Conservation (phyloP, 495 filamentous ascomycete genomes). For the Apodospora peruviana region DNA sequence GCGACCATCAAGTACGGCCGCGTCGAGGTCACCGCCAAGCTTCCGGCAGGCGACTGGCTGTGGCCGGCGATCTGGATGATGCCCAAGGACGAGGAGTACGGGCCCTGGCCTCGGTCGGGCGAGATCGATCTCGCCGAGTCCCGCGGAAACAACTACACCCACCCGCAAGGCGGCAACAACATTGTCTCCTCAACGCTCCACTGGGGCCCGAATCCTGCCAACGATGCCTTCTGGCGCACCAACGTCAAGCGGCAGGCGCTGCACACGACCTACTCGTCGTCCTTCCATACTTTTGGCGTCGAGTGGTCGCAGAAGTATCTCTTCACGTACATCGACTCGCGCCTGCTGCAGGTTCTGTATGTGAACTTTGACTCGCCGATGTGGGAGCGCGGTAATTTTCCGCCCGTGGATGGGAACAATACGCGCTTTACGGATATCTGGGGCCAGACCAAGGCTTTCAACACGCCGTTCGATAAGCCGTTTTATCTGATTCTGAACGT, state of each 20-base stretch:
- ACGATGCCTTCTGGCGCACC: slow-evolving; percentile 71
- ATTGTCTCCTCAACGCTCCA: slow-evolving; percentile 76
- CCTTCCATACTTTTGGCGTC: slow-evolving; percentile 68
- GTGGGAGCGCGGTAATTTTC: slow-evolving; percentile 72
- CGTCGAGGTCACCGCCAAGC: slow-evolving; percentile 69
- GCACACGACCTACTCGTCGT: slow-evolving; percentile 65
- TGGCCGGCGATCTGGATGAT: slow-evolving; percentile 95
- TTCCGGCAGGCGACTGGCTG: slow-evolving; percentile 77
- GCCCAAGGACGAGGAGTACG: slow-evolving; percentile 66
- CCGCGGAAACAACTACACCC: slow-evolving; percentile 73
- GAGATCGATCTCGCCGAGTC: slow-evolving; percentile 81
- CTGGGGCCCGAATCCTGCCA: slow-evolving; percentile 61
- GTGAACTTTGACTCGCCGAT: slow-evolving; percentile 66
- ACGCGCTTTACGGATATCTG: slow-evolving; percentile 62
- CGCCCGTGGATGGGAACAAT: slow-evolving; percentile 60
- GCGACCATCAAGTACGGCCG: slow-evolving; percentile 74
- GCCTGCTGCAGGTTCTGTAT: slow-evolving; percentile 74
- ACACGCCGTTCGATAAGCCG: slow-evolving; percentile 73
- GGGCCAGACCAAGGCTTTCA: slow-evolving; percentile 53
- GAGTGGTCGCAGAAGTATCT: slow-evolving; percentile 88
- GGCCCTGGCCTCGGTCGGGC: slow-evolving; percentile 72
- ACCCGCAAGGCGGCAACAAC: slow-evolving; percentile 72
- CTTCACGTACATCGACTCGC: slow-evolving; percentile 78
- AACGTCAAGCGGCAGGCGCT: slow-evolving; percentile 70
- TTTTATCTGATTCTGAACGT: slow-evolving; percentile 83